Conservation (phyloP, 208 protist genomes). For the Giardia duodenalis region DNA sequence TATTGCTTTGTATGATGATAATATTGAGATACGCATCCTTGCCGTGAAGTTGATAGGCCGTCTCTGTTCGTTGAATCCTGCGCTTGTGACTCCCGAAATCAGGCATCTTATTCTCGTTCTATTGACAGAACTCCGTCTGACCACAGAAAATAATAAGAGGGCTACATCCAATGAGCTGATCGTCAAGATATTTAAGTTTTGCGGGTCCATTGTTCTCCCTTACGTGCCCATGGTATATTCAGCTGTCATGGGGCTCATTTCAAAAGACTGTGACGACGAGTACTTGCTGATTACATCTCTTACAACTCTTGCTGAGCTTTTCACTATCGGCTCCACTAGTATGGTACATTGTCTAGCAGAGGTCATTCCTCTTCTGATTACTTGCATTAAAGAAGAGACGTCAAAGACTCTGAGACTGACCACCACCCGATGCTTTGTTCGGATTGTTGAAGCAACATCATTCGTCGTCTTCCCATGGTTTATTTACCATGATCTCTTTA, state of each 20-base stretch:
- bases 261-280: neutral
- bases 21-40: neutral
- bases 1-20: neutral
- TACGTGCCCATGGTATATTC: neutral
- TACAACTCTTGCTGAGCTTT: neutral
- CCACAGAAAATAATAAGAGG: neutral
- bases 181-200: neutral
- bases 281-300: neutral
- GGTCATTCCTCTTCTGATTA: neutral
- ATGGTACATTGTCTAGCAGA: neutral
- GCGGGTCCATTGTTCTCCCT: neutral
- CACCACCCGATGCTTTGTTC: neutral
- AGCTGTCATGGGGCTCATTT: neutral
- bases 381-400: neutral
- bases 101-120: neutral
- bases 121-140: neutral
- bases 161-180: neutral
- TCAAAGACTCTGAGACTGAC: neutral
- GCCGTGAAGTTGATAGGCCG: neutral
- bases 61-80: neutral
- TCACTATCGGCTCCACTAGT: neutral
- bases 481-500: neutral
- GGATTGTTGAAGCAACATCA: neutral
- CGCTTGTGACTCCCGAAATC: neutral
- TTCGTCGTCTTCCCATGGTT: neutral